phyloP scores from a whole-genome alignment of 2,329 filamentous ascomycete species.

The Aspergillus udagawae region DNA sequence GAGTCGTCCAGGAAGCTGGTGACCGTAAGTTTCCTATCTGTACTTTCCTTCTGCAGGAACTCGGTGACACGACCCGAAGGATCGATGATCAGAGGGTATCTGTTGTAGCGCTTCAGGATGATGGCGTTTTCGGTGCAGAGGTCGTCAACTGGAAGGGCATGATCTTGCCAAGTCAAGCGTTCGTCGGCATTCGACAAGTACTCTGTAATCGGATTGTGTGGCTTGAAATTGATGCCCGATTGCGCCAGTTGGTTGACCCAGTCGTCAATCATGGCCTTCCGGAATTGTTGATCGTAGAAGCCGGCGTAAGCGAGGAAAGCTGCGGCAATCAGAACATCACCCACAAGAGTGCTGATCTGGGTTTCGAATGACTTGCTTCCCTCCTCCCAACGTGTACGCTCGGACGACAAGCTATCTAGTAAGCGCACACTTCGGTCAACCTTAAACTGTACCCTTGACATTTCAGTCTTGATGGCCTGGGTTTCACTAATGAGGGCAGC shows the following conservation, averaged over 20 bases:
- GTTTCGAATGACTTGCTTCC: slow-evolving; percentile 98
- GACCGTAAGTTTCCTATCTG: slow-evolving; percentile 87
- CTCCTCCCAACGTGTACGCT: slow-evolving; percentile 90
- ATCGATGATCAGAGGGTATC: slow-evolving; percentile 97
- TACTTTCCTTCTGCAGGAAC: slow-evolving; percentile 91
- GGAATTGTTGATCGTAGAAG: slow-evolving; percentile 96
- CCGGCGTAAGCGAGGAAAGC: slow-evolving; percentile 96
- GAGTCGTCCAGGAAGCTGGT: slow-evolving; percentile 98
- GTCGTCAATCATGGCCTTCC: slow-evolving; percentile 95
- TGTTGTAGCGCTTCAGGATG: slow-evolving; percentile 94
- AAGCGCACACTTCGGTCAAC: slow-evolving; percentile 93
- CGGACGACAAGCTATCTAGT: slow-evolving; percentile 90
- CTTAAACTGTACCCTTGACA: slow-evolving; percentile 95
- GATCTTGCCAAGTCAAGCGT: slow-evolving; percentile 89
- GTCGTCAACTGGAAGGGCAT: slow-evolving; percentile 90
- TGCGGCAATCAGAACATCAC: slow-evolving; percentile 92
- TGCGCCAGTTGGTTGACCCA: slow-evolving; percentile 91
- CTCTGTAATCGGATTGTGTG: slow-evolving; percentile 89
- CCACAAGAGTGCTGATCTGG: slow-evolving; percentile 93
- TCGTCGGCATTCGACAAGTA: slow-evolving; percentile 97
- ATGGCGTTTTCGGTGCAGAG: slow-evolving; percentile 98
- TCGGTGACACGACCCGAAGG: slow-evolving; percentile 92
- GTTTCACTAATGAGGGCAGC: slow-evolving; percentile 94
- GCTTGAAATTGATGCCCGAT: slow-evolving; percentile 91
- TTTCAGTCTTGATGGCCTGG: slow-evolving; percentile 93